Evolutionary conservation across 345 rosid genomes (phyloP), one percentile per base, ranked within the genome.

Genomic region (Combretum micranthum): DNA sequence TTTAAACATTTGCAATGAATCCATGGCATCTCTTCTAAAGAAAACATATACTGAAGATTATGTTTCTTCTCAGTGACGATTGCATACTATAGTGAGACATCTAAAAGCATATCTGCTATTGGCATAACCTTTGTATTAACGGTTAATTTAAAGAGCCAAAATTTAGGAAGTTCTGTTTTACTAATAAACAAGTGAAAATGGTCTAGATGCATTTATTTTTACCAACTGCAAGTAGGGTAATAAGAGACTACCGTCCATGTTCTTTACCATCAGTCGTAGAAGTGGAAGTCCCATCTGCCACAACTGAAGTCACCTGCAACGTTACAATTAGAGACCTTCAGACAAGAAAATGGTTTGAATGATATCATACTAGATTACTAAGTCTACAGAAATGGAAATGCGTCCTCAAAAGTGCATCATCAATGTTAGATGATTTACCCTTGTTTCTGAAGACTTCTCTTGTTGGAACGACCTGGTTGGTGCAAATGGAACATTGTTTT

Each of bases 241-340:
- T 54, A 48, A 48, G 68, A 57, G 42, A 57, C 75, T 84, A 92
- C 98, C 95, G 80, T 71, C 75, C 79, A 53, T 74, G 83, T 61
- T 74, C 88, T 67, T 70, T 84, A 20, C 57, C 71, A 11, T 71
- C 71, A 22, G 74, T 60, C 15, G 42, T 62, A 42, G 73, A 49
- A 54, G 76, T 50, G 4, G 95, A 72, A 57, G 67, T 54, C 57
- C 69, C 74, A 19, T 74, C 79, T 45, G 79, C 53, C 55, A 69
- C 68, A 70, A 69, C 77, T 15, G 73, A 37, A 44, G 84, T 62
- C 47, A 63, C 72, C 88, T 80, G 80, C 42, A 17, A 32, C 47
- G 61, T 53, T n/a, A 55, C 59, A 59, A 37, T 39, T 42, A 55
- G 49, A 50, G 23, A 48, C 42, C 32, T 60, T 50, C 49, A 62